Conservation (phyloP, 2,329 filamentous ascomycete genomes). For the Fusarium dlaminii region DNA sequence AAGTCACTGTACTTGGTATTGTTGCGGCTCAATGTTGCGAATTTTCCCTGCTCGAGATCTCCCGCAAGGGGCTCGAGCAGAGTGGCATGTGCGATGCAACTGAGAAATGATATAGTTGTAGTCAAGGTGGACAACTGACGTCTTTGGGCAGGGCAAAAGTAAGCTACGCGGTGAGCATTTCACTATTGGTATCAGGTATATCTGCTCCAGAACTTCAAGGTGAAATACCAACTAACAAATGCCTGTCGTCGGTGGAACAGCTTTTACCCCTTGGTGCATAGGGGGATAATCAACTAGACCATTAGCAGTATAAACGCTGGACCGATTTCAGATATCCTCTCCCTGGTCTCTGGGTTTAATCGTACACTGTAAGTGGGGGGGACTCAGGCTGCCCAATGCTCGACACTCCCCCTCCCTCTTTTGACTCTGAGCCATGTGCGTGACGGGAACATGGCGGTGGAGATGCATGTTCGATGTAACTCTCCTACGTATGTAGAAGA, state of each 20-base stretch:
- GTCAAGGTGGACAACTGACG: conserved; percentile 10
- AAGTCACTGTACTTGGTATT: conserved; percentile 3
- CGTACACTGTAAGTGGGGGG: not conserved
- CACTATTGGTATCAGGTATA: not conserved
- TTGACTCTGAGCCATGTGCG: conserved; percentile 2
- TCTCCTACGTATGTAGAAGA: not conserved
- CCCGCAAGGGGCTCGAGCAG: conserved; percentile 12
- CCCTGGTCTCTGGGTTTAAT: not conserved
- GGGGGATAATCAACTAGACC: conserved; percentile 7
- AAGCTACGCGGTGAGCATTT: not conserved
- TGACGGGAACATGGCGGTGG: conserved; percentile 22
- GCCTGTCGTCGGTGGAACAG: not conserved
- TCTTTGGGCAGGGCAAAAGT: not conserved
- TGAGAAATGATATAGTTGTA: conserved; percentile 2
- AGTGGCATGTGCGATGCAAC: conserved; percentile 4
- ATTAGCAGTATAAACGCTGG: not conserved
- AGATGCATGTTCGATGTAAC: not conserved
- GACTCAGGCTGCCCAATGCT: not conserved
- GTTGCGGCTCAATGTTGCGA: conserved; percentile 20
- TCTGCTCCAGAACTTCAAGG: not conserved
- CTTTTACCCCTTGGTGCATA: not conserved
- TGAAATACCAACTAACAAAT: not conserved
- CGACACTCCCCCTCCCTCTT: conserved; percentile 10
- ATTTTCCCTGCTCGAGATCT: not conserved
- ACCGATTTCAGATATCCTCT: not conserved